A percentile compares a stretch with the other conserved stretches of the same genome.
These are phyloP conservation scores for Meira miltonrushii DNA, from an alignment of 1,284 basidiomycete genomes.

Conservation along the genomic window DNA sequence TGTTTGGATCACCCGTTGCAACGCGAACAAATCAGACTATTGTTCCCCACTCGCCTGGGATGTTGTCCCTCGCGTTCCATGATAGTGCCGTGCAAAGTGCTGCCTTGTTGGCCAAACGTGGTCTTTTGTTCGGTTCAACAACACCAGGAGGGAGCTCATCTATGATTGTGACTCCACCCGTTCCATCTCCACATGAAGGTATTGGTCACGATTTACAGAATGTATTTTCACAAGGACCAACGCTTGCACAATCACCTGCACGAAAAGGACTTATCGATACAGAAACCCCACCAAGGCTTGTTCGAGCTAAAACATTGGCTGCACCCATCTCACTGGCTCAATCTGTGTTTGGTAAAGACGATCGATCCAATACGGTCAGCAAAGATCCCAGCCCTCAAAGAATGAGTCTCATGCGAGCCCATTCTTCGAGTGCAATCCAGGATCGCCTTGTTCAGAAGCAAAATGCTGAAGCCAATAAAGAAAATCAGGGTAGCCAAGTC, in stretches of 20 bases:
- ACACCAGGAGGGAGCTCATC: constrained; percentile 13
- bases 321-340: constrained; percentile 6
- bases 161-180: constrained; percentile 7
- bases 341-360: background rate
- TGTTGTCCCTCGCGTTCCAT: background rate
- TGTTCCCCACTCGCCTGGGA: background rate
- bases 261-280: constrained; percentile 14
- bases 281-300: constrained; percentile 6
- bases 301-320: constrained; percentile 6
- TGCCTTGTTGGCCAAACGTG: constrained; percentile 25
- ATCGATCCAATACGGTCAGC: background rate
- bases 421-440: constrained; percentile 19
- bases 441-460: constrained; percentile 5
- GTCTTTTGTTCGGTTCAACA: constrained; percentile 23
- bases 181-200: background rate
- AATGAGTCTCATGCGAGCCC: constrained; percentile 24
- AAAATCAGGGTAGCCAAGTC: background rate
- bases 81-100: background rate
- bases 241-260: constrained; percentile 23
- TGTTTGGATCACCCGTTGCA: constrained; percentile 3
- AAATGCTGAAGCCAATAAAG: background rate
- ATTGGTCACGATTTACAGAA: background rate
- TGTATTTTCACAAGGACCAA: constrained; percentile 16
- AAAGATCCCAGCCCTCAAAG: constrained; percentile 5
- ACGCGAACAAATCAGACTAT: background rate